Evolutionary conservation across 2,329 filamentous ascomycete genomes (phyloP), one percentile per base, ranked within the genome.

Genomic region (Cercospora sp.): DNA sequence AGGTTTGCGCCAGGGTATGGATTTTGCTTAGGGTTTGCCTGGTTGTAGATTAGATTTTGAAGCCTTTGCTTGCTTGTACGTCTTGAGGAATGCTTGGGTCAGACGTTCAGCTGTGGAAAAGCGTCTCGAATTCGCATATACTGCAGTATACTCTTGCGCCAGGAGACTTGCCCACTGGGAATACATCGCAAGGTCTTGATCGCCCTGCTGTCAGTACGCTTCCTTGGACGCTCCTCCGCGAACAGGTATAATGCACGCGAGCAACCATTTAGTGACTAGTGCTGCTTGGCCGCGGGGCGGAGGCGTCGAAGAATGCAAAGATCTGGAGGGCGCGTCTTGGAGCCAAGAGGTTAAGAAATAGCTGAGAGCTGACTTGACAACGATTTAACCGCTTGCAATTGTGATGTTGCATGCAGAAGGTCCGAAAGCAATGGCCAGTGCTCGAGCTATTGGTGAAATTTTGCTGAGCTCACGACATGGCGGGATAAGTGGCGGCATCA

Each of bases 301-400:
- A 42, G 45, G 28, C 28, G 28, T 57, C 9, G 23, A 62, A 62
- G 58, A 61, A 28, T 62, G 64, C 64, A 62, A 66, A 57, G 58
- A 60, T 57, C 36, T 48, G 20, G 39, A 18, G 39, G 33, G 6
- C 18, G 4, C n/a, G 36, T 26, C 39, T 57, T 57, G 51, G 42
- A 64, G 48, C 48, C 58, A 51, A 55, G 26, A 28, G n/a, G 60
- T 60, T 60, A 67, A 67, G 65, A 66, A 60, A 63, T 61, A 63
- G 28, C 60, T 61, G 42, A 26, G n/a, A 60, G 59, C 60, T 63
- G 65, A 59, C 36, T 23, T 28, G 64, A 39, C 59, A 62, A 62
- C 64, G 23, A 61, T 13, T 33, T 33, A 26, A 55, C 57, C 57
- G 63, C 63, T 18, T 65, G 63, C 63, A 33, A 36, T 13, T 45